Conservation (phyloP, 768 basidiomycete genomes). For the Suillus americanus region DNA sequence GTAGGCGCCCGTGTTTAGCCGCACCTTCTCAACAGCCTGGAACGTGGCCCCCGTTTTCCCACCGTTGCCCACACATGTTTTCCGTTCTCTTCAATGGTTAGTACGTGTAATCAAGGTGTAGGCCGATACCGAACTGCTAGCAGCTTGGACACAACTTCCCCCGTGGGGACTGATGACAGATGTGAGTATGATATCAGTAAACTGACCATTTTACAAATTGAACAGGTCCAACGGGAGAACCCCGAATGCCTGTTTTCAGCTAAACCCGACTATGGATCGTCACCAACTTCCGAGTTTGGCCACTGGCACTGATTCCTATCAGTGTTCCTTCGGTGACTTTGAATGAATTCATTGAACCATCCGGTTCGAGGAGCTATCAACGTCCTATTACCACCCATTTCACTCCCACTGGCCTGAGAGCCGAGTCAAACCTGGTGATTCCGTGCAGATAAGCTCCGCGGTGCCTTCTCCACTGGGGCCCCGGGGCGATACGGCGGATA, state of each 20-base stretch:
- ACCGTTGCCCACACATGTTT: not conserved
- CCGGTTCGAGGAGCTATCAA: not conserved
- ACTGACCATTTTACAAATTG: constrained; percentile 13
- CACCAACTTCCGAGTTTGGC: not conserved
- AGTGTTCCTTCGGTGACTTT: not conserved
- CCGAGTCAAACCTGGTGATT: not conserved
- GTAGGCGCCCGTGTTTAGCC: constrained; percentile 1
- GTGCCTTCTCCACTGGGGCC: not conserved
- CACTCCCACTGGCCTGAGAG: not conserved
- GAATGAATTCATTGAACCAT: not conserved
- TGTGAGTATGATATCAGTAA: not conserved
- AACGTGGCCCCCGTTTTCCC: constrained; percentile 20
- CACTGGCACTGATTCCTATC: not conserved
- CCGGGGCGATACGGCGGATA: not conserved
- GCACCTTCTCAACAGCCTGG: not conserved
- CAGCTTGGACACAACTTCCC: not conserved
- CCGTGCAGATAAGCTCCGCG: not conserved
- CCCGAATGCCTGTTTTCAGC: not conserved
- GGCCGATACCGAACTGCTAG: not conserved
- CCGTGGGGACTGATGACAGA: not conserved
- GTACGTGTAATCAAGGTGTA: not conserved
- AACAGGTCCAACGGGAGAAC: not conserved
- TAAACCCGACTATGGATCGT: not conserved
- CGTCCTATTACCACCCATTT: not conserved
- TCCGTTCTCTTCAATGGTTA: not conserved